These are phyloP conservation scores for Amanita pseudoporphyria DNA, from an alignment of 768 basidiomycete genomes.

Conservation along the genomic window DNA sequence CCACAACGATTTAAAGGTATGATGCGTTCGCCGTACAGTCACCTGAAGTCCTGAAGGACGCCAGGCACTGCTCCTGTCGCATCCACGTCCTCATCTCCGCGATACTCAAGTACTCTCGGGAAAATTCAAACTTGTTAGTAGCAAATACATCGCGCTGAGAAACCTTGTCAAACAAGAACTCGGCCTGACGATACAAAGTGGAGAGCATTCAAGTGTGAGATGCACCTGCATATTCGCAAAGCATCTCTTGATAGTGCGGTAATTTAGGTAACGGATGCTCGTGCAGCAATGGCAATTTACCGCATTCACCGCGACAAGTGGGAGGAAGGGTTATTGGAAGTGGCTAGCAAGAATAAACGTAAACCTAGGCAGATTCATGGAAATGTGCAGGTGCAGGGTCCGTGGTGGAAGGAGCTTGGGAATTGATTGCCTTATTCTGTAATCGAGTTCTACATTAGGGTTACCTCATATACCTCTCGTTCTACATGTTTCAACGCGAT, in stretches of 20 bases:
- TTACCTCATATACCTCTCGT: neutral
- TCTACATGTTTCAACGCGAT: conserved; percentile 80
- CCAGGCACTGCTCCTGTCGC: conserved; percentile 62
- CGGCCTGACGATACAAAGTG: conserved; percentile 70
- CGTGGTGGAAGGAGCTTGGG: conserved; percentile 1
- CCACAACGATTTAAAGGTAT: conserved; percentile 80
- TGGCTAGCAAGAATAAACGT: neutral
- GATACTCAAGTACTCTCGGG: conserved; percentile 62
- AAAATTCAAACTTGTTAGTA: conserved; percentile 51
- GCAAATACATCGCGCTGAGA: conserved; percentile 65
- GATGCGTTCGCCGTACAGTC: conserved; percentile 9
- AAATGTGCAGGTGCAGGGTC: neutral
- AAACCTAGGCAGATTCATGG: neutral
- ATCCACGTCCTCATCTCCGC: conserved; percentile 51
- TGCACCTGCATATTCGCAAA: conserved; percentile 7
- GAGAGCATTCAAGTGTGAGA: conserved; percentile 88
- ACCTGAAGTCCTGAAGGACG: conserved; percentile 4
- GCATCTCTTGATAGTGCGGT: neutral
- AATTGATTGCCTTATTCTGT: neutral
- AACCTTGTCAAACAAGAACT: conserved; percentile 75
- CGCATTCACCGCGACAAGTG: conserved; percentile 73
- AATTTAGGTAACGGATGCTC: conserved; percentile 77
- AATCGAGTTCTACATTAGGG: conserved; percentile 3
- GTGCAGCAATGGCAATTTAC: conserved; percentile 93
- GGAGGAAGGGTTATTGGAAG: conserved; percentile 46